phyloP scores from a whole-genome alignment of 768 basidiomycete species.

The Kwoniella mangroviensis region DNA sequence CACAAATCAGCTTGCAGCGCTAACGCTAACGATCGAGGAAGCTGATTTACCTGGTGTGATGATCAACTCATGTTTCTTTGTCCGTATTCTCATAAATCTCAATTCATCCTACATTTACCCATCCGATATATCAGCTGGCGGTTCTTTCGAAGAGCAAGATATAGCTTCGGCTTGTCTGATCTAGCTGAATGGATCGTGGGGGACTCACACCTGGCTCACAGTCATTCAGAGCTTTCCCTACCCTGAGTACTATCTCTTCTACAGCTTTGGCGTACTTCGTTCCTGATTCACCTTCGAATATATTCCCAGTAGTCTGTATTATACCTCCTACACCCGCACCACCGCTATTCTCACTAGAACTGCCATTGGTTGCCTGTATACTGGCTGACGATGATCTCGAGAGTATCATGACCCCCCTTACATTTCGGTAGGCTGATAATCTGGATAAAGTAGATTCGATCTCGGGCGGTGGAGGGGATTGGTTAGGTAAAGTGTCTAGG shows the following conservation, averaged over 20 bases:
- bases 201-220: slow-evolving; percentile 67
- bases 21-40: neutral
- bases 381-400: slow-evolving; percentile 61
- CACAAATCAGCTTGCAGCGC: slow-evolving; percentile 3
- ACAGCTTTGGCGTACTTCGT: slow-evolving; percentile 51
- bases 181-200: neutral
- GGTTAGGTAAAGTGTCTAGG: neutral
- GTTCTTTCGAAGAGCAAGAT: neutral
- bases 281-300: slow-evolving; percentile 56
- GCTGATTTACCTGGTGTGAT: slow-evolving; percentile 79
- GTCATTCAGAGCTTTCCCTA: slow-evolving; percentile 78
- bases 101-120: slow-evolving; percentile 72
- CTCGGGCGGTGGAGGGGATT: slow-evolving; percentile 64
- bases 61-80: slow-evolving; percentile 89
- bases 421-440: slow-evolving; percentile 79
- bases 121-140: neutral
- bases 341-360: neutral
- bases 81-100: slow-evolving; percentile 85
- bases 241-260: slow-evolving; percentile 71
- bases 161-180: too few relatives aligned
- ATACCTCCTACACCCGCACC: slow-evolving; percentile 59
- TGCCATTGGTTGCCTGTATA: neutral
- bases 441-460: slow-evolving; percentile 77
- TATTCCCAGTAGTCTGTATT: slow-evolving; percentile 67
- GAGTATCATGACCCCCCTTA: slow-evolving; percentile 83